phyloP scores from a whole-genome alignment of 176 grass and related monocot species.

The Guadua angustifolia region DNA sequence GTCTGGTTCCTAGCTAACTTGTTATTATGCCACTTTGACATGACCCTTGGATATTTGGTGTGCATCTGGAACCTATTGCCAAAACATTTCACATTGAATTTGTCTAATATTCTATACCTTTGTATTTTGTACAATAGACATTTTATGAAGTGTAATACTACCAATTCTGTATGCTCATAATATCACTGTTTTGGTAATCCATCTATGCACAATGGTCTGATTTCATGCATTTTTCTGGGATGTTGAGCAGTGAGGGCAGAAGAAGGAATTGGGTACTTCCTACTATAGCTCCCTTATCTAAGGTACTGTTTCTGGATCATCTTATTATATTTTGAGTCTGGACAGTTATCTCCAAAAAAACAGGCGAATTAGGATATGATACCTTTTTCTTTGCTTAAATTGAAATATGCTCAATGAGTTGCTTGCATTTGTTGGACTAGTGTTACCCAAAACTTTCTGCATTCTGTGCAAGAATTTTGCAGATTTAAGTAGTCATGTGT shows the following conservation, averaged over 20 bases:
- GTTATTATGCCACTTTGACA: not conserved
- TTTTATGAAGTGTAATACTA: not conserved
- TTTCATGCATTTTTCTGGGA: conserved; percentile 20
- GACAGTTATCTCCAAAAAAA: not conserved
- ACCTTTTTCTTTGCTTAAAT: conserved; percentile 21
- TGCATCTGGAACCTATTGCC: conserved; percentile 15
- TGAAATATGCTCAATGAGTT: not conserved
- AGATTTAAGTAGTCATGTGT: not conserved
- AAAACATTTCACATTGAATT: conserved; percentile 27
- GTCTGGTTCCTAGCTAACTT: conserved; percentile 19
- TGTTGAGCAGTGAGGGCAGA: conserved; percentile 74
- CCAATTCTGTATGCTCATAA: not conserved
- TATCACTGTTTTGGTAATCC: not conserved
- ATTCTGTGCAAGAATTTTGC: not conserved
- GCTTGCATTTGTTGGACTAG: conserved; percentile 6
- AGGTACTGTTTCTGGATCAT: conserved; percentile 49
- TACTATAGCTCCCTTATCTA: conserved; percentile 53
- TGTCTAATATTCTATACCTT: not conserved
- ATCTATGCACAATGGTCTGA: conserved; percentile 25
- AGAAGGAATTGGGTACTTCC: conserved; percentile 86
- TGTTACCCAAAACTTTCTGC: not conserved
- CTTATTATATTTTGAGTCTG: conserved; percentile 4
- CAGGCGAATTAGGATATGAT: not conserved
- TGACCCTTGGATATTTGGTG: conserved; percentile 23
- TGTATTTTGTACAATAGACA: not conserved